A percentile compares a stretch with the other conserved stretches of the same genome.
These are phyloP conservation scores for Colletotrichum navitas DNA, from an alignment of 2,329 filamentous ascomycete genomes.

Conservation along the genomic window DNA sequence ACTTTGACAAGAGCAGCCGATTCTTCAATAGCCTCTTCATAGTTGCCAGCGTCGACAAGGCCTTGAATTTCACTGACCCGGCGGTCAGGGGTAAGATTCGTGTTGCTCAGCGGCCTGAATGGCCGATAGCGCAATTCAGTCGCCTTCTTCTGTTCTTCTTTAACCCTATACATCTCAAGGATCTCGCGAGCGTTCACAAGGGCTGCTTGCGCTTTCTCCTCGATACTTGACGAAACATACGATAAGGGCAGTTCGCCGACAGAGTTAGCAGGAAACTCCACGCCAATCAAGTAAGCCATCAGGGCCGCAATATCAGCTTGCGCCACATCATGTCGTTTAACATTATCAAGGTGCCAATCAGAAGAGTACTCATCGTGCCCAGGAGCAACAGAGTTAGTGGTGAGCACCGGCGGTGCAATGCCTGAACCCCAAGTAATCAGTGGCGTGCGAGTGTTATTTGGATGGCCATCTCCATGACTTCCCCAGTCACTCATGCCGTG, in stretches of 20 bases:
- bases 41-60: slow-evolving; percentile 74
- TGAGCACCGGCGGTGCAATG: slow-evolving; percentile 78
- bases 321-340: slow-evolving; percentile 89
- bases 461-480: slow-evolving; percentile 98
- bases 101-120: slow-evolving; percentile 76
- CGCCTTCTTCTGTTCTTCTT: slow-evolving; percentile 85
- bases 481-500: slow-evolving; percentile 99
- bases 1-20: slow-evolving; percentile 82
- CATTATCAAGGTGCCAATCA: slow-evolving; percentile 85
- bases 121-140: slow-evolving; percentile 83
- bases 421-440: slow-evolving; percentile 95
- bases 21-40: slow-evolving; percentile 83
- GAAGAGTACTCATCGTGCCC: slow-evolving; percentile 94
- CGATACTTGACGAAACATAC: slow-evolving; percentile 78
- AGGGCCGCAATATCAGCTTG: slow-evolving; percentile 95
- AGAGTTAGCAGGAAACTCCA: slow-evolving; percentile 95
- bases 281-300: slow-evolving; percentile 91
- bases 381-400: slow-evolving; percentile 68
- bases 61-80: slow-evolving; percentile 76
- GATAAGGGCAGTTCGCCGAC: slow-evolving; percentile 91
- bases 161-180: slow-evolving; percentile 95
- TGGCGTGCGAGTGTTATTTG: slow-evolving; percentile 95
- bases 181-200: slow-evolving; percentile 88
- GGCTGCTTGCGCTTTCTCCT: slow-evolving; percentile 86
- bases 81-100: slow-evolving; percentile 72